Percentiles rank a stretch among this genome's conserved stretches.
phyloP scores from a whole-genome alignment of 208 protist genomes.

The Entamoeba histolytica region DNA sequence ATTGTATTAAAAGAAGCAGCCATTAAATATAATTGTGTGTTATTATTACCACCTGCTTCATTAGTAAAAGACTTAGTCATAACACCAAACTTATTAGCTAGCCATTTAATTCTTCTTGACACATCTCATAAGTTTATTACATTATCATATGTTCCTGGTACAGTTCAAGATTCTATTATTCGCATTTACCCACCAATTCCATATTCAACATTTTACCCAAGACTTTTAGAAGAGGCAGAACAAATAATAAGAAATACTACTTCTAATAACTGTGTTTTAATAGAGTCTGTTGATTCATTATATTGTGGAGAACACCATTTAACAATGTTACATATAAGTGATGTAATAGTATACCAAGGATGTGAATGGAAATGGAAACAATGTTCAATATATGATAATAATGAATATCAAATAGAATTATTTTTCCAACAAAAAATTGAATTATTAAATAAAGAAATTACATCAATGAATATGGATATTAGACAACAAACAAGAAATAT shows the following conservation, averaged over 20 bases:
- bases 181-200: not conserved
- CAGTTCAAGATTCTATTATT: not conserved
- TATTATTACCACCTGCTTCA: not conserved
- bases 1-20: not conserved
- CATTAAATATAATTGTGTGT: not conserved
- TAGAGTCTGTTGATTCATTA: not conserved
- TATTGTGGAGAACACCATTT: not conserved
- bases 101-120: not conserved
- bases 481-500: not conserved
- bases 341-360: not conserved
- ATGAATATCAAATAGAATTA: not conserved
- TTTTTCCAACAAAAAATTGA: not conserved
- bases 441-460: not conserved
- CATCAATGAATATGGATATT: not conserved
- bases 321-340: not conserved
- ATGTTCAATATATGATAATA: not conserved
- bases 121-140: not conserved
- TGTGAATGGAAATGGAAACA: not conserved
- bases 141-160: not conserved
- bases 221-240: not conserved
- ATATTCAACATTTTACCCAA: not conserved
- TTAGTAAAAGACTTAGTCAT: not conserved
- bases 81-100: not conserved
- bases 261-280: not conserved
- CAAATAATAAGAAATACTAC: not conserved